Evolutionary conservation across 768 basidiomycete species (phyloP).

Genomic region (Steccherinum ochraceum): DNA sequence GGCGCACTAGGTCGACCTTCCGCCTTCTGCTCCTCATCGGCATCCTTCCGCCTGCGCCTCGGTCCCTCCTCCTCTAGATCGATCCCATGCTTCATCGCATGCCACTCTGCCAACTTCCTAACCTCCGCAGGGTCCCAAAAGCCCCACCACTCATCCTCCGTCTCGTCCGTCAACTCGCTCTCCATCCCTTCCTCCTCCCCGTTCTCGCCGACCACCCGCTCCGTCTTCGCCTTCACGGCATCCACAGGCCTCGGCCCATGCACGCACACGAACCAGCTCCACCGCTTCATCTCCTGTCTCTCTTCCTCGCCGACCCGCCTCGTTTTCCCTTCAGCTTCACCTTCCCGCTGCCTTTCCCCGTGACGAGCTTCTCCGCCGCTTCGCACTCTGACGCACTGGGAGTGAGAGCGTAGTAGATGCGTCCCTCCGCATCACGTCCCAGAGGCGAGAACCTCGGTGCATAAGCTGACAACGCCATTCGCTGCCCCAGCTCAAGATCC

Average conservation of each 20-base stretch:
- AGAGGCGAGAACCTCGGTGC: constrained; percentile 51
- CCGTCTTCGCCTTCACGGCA: constrained; percentile 17
- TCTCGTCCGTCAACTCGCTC: constrained; percentile 19
- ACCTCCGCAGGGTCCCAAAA: constrained; percentile 65
- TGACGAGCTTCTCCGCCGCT: constrained; percentile 26
- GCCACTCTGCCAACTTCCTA: constrained; percentile 57
- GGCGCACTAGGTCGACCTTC: neutral
- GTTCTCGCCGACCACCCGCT: constrained; percentile 17
- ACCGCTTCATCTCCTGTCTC: constrained; percentile 46
- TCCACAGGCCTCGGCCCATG: constrained; percentile 52
- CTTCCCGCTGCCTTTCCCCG: constrained; percentile 26
- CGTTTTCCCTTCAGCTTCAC: constrained; percentile 34
- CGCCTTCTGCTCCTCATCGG: neutral
- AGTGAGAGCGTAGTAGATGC: constrained; percentile 61
- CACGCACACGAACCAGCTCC: constrained; percentile 76
- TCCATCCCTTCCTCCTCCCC: constrained; percentile 34
- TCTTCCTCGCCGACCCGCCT: constrained; percentile 38
- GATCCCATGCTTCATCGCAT: constrained; percentile 43
- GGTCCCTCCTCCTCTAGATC: constrained; percentile 21
- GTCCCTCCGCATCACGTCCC: constrained; percentile 65
- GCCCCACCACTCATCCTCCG: constrained; percentile 66
- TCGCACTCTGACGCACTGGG: constrained; percentile 56
- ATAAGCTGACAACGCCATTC: constrained; percentile 38
- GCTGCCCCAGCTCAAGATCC: constrained; percentile 50
- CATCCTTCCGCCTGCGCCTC: too few species aligned